Evolutionary conservation across 1,284 basidiomycete species (phyloP).

Genomic region (Rhodotorula mucilaginosa): DNA sequence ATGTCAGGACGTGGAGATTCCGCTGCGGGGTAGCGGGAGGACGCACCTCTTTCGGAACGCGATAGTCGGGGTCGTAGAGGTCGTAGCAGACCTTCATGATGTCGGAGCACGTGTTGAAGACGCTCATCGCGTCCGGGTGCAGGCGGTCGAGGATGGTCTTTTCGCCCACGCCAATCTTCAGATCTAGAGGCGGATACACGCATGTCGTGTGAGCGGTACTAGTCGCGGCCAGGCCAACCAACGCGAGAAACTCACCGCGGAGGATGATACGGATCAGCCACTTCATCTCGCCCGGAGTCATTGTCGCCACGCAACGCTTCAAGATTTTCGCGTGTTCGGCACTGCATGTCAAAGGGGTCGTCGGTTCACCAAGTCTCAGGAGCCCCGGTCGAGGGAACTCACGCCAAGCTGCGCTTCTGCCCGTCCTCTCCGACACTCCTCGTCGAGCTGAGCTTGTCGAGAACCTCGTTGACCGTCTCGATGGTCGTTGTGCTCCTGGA

Average conservation of each 20-base stretch:
- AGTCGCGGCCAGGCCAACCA: neutral
- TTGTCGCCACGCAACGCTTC: slow-evolving; percentile 69
- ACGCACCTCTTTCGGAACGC: slow-evolving; percentile 48
- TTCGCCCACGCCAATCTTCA: slow-evolving; percentile 58
- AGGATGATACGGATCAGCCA: slow-evolving; percentile 92
- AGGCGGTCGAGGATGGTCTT: slow-evolving; percentile 81
- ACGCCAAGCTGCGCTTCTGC: slow-evolving; percentile 19
- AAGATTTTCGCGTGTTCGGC: slow-evolving; percentile 70
- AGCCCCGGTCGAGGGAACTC: neutral
- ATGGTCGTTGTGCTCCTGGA: slow-evolving; percentile 65
- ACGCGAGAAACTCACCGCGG: slow-evolving; percentile 61
- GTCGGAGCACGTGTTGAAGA: slow-evolving; percentile 93
- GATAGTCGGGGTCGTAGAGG: slow-evolving; percentile 50
- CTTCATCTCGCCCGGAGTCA: slow-evolving; percentile 76
- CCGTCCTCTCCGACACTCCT: slow-evolving; percentile 40
- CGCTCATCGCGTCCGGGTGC: slow-evolving; percentile 82
- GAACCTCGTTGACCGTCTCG: slow-evolving; percentile 71
- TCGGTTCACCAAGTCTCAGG: too few relatives aligned
- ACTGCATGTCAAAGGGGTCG: slow-evolving; percentile 51
- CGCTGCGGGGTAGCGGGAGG: neutral
- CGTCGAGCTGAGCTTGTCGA: slow-evolving; percentile 63
- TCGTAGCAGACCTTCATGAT: slow-evolving; percentile 78
- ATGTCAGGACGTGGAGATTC: too few relatives aligned
- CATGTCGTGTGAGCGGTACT: neutral
- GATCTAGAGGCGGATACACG: slow-evolving; percentile 43